phyloP scores from a whole-genome alignment of 2,329 filamentous ascomycete species.

The Alternaria gaisen region DNA sequence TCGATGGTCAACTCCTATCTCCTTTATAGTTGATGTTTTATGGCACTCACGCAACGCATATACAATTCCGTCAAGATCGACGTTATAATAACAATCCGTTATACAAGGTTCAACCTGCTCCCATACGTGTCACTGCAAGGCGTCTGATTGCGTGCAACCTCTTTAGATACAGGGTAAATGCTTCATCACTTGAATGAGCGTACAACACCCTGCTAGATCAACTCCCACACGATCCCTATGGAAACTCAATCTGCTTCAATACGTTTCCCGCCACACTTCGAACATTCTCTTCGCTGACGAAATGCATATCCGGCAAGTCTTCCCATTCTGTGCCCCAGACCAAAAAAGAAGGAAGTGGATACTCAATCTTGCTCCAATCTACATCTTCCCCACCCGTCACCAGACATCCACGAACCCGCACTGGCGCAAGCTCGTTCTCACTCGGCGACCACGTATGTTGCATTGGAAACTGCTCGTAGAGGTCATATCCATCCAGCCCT shows the following conservation, averaged over 20 bases:
- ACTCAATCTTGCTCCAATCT: constrained; percentile 3
- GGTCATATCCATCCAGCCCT: neutral
- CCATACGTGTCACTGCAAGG: neutral
- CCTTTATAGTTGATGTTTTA: neutral
- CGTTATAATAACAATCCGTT: neutral
- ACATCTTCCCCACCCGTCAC: neutral
- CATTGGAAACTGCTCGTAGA: neutral
- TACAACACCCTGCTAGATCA: neutral
- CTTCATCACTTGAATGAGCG: neutral
- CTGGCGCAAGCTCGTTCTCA: neutral
- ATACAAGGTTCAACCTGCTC: neutral
- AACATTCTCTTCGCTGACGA: neutral
- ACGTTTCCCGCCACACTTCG: neutral
- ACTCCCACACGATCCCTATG: neutral
- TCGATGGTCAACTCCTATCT: neutral
- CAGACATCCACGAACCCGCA: constrained; percentile 5
- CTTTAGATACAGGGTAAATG: neutral
- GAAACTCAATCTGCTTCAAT: neutral
- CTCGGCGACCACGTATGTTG: neutral
- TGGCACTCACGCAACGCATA: neutral
- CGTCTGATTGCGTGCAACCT: neutral
- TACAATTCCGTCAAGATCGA: neutral
- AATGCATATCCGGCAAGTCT: constrained; percentile 15
- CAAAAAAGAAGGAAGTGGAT: constrained; percentile 11
- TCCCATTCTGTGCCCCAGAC: constrained; percentile 10